Percentiles rank a stretch among this genome's conserved stretches.
Conservation (phyloP, 345 rosid species). For the Ceriops zippeliana region DNA sequence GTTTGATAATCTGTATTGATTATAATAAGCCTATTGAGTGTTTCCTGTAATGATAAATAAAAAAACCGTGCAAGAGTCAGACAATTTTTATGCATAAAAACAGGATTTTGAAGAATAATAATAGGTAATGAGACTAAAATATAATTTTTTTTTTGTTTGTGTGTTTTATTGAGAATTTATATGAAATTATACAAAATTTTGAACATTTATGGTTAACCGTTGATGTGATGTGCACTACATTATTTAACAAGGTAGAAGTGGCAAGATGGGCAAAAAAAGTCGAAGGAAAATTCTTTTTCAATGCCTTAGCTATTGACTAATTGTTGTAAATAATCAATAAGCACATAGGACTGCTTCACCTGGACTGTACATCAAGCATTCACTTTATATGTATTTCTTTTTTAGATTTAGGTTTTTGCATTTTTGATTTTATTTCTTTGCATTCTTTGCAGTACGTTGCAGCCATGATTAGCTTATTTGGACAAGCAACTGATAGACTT, state of each 20-base stretch:
- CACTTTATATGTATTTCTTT: background rate
- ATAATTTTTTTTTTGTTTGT: no score
- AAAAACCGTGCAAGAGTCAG: background rate
- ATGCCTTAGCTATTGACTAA: background rate
- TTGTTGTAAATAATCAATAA: background rate
- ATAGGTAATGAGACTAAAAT: no score
- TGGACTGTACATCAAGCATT: background rate
- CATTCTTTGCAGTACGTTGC: slow-evolving; percentile 64
- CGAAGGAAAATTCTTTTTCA: background rate
- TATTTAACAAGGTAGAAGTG: no score
- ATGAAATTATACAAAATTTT: background rate
- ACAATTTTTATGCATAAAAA: background rate
- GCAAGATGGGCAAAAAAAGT: background rate
- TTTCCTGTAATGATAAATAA: background rate
- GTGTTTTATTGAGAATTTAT: background rate
- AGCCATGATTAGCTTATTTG: slow-evolving; percentile 85
- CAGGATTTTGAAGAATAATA: no score
- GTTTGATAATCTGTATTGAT: background rate
- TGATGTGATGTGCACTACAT: background rate
- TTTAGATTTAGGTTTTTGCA: background rate
- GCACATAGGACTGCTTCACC: background rate
- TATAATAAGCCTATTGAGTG: background rate
- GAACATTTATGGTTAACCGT: background rate
- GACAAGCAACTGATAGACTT: slow-evolving; percentile 81
- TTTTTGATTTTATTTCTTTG: slow-evolving; percentile 10